These are phyloP conservation scores for Leishmania martiniquensis DNA, from an alignment of 208 protist species.

Conservation along the genomic window DNA sequence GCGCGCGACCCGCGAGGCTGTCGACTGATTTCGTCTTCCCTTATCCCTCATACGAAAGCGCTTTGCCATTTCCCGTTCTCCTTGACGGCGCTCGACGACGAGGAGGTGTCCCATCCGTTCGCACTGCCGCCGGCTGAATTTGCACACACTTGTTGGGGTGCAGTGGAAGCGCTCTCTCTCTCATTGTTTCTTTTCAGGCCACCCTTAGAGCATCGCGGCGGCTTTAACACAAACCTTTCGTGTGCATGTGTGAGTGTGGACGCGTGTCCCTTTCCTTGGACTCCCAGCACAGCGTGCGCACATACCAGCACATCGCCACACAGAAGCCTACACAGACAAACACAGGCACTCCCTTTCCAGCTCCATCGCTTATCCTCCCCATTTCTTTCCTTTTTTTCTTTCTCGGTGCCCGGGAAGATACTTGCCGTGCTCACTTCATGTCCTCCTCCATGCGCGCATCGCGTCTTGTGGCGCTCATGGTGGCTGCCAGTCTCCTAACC, in stretches of 20 bases:
- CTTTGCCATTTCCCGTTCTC: background rate
- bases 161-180: background rate
- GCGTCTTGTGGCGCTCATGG: background rate
- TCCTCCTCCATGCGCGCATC: background rate
- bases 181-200: background rate
- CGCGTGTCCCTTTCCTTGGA: background rate
- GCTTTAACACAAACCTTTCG: background rate
- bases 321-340: too few species aligned
- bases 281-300: too few species aligned
- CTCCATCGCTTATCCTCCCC: too few species aligned
- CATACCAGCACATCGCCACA: too few species aligned
- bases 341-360: background rate
- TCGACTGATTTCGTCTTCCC: background rate
- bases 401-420: background rate
- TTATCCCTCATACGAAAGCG: background rate
- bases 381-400: background rate
- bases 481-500: background rate
- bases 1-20: background rate
- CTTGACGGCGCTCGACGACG: background rate
- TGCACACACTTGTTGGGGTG: background rate
- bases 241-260: background rate
- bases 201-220: background rate
- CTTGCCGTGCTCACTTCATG: background rate
- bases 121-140: background rate
- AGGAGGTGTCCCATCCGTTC: background rate